Percentiles rank a stretch among this genome's conserved stretches.
Evolutionary conservation across 805 yeast species (phyloP).

Genomic region (Candida sonorensis): DNA sequence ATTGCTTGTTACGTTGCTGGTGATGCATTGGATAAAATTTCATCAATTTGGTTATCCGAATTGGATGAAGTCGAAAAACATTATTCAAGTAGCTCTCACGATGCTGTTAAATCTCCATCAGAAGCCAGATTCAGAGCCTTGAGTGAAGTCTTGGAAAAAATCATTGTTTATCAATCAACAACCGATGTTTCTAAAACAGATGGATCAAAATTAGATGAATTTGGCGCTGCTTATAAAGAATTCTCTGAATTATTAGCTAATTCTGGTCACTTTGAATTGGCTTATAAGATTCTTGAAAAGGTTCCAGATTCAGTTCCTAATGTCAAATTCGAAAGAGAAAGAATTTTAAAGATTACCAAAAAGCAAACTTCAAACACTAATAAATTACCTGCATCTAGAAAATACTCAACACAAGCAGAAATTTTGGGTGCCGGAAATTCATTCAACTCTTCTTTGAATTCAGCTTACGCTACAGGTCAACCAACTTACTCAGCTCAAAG

Average conservation of each 20-base stretch:
- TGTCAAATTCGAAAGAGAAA: conserved; percentile 65
- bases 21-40: conserved; percentile 68
- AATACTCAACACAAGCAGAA: too few relatives aligned
- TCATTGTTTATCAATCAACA: conserved; percentile 63
- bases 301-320: conserved; percentile 73
- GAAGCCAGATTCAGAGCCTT: conserved; percentile 82
- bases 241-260: conserved; percentile 76
- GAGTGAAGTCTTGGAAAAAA: conserved; percentile 76
- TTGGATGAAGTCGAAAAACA: conserved; percentile 34
- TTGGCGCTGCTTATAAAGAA: conserved; percentile 65
- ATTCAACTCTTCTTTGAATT: conserved; percentile 1
- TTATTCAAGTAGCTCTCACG: conserved; percentile 40
- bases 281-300: conserved; percentile 58
- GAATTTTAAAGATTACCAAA: conserved; percentile 61
- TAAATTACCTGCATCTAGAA: conserved; percentile 8
- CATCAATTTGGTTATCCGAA: conserved; percentile 81
- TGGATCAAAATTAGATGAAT: conserved; percentile 39
- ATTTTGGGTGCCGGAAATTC: too few relatives aligned
- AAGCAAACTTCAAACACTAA: conserved; percentile 16
- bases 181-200: conserved; percentile 32
- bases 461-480: conserved; percentile 1
- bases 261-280: conserved; percentile 78
- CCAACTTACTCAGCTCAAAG: not conserved
- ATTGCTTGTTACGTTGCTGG: conserved; percentile 75
- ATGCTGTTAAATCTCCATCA: conserved; percentile 50